Percentiles rank a stretch among this genome's conserved stretches.
These are phyloP conservation scores for Alternaria alternata DNA, from an alignment of 2,329 filamentous ascomycete genomes.

Conservation along the genomic window DNA sequence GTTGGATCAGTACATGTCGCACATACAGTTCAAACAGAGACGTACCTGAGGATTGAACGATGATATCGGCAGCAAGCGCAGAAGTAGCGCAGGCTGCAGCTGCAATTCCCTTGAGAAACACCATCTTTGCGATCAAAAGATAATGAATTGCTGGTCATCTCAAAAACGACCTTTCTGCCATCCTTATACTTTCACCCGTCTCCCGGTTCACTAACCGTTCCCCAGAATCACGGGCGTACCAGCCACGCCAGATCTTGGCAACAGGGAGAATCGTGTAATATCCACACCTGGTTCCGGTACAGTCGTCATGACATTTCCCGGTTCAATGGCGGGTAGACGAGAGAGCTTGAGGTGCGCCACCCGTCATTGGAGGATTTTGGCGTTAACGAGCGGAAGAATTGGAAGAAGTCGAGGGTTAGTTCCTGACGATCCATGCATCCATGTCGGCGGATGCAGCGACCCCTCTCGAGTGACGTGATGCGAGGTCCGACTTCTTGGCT, in stretches of 20 bases:
- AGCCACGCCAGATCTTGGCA: conserved; percentile 18
- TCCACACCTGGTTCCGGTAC: conserved; percentile 11
- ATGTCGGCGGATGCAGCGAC: conserved; percentile 17
- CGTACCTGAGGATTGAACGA: conserved; percentile 32
- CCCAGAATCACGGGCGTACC: conserved; percentile 2
- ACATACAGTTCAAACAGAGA: background rate
- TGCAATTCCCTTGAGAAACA: conserved; percentile 27
- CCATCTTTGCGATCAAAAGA: conserved; percentile 30
- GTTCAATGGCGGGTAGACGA: conserved; percentile 3
- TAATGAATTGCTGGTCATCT: conserved; percentile 11
- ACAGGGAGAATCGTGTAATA: conserved; percentile 13
- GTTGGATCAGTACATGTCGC: background rate
- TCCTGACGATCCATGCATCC: conserved; percentile 29
- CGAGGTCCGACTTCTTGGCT: conserved; percentile 4
- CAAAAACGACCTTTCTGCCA: background rate
- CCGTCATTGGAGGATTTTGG: conserved; percentile 35
- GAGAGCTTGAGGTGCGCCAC: conserved; percentile 7
- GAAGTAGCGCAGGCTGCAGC: conserved; percentile 34
- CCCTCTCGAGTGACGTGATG: conserved; percentile 17
- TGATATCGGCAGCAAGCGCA: conserved; percentile 34
- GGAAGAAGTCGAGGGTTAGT: conserved; percentile 14
- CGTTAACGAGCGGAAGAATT: conserved; percentile 31
- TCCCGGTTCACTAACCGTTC: conserved; percentile 2
- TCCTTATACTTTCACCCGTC: conserved; percentile 12
- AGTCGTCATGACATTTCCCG: conserved; percentile 18